These are phyloP conservation scores for Mrakia frigida DNA, from an alignment of 768 basidiomycete genomes.

Conservation along the genomic window DNA sequence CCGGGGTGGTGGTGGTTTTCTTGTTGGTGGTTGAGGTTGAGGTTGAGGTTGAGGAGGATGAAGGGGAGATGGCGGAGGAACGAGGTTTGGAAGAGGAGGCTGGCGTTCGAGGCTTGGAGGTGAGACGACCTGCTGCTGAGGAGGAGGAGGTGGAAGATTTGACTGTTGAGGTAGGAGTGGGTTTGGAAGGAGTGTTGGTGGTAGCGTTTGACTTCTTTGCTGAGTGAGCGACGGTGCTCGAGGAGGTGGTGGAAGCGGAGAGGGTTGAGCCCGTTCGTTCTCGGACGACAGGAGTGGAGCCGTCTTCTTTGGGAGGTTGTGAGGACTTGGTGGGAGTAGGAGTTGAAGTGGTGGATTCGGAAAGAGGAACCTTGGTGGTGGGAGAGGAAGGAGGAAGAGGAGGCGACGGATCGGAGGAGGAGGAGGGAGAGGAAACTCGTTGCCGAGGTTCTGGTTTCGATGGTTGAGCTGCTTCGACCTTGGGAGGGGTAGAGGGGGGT, in stretches of 20 bases:
- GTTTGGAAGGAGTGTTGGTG: background rate
- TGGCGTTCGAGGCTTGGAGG: background rate
- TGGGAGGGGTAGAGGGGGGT: background rate
- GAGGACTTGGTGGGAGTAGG: background rate
- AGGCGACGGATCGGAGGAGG: background rate
- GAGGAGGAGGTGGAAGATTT: background rate
- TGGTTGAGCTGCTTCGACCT: background rate
- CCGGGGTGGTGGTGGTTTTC: background rate
- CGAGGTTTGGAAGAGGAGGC: background rate
- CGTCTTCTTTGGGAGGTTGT: background rate
- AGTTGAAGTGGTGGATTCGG: background rate
- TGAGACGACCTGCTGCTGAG: background rate
- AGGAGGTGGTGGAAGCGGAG: constrained; percentile 2
- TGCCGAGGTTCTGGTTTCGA: background rate
- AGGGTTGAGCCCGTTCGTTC: constrained; percentile 7
- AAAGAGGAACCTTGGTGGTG: background rate
- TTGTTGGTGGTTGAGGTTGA: background rate
- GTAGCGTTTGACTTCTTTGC: background rate
- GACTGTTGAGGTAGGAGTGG: background rate
- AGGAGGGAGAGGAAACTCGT: background rate
- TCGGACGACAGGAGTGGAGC: background rate
- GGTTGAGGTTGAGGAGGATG: background rate
- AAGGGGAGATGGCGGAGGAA: constrained; percentile 2
- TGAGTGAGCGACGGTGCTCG: background rate
- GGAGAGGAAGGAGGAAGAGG: background rate